Evolutionary conservation across 345 rosid species (phyloP).

Genomic region (Eucalyptus sp.): DNA sequence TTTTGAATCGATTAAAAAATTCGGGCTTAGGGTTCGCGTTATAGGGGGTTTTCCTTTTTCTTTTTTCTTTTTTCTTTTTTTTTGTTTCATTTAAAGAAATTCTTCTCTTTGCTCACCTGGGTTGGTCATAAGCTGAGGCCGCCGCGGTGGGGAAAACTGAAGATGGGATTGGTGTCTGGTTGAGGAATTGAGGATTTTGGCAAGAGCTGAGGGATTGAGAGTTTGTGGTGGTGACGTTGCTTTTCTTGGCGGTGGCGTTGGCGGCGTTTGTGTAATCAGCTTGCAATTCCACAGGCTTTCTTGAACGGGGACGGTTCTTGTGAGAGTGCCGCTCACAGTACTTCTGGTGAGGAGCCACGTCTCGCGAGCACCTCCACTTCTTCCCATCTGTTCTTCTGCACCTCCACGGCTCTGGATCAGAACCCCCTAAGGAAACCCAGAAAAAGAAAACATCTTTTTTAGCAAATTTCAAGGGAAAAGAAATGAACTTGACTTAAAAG

Average conservation of each 20-base stretch:
- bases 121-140: slow-evolving; percentile 28
- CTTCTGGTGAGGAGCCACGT: slow-evolving; percentile 57
- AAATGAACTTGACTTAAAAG: neutral
- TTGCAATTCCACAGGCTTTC: slow-evolving; percentile 78
- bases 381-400: slow-evolving; percentile 73
- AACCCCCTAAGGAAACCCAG: neutral
- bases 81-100: neutral
- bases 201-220: neutral
- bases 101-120: slow-evolving; percentile 25
- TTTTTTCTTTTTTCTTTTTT: too few species aligned
- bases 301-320: slow-evolving; percentile 79
- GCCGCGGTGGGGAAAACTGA: neutral
- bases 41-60: neutral
- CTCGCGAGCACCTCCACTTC: slow-evolving; percentile 77
- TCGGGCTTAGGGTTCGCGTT: neutral
- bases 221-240: slow-evolving; percentile 9
- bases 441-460: neutral
- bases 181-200: neutral
- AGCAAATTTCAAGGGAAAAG: neutral
- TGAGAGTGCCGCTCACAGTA: slow-evolving; percentile 72
- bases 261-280: slow-evolving; percentile 3
- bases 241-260: slow-evolving; percentile 4
- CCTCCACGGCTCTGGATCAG: slow-evolving; percentile 62
- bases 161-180: neutral
- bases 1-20: neutral